phyloP scores from a whole-genome alignment of 2,329 filamentous ascomycete genomes.

The Colletotrichum australisinense region DNA sequence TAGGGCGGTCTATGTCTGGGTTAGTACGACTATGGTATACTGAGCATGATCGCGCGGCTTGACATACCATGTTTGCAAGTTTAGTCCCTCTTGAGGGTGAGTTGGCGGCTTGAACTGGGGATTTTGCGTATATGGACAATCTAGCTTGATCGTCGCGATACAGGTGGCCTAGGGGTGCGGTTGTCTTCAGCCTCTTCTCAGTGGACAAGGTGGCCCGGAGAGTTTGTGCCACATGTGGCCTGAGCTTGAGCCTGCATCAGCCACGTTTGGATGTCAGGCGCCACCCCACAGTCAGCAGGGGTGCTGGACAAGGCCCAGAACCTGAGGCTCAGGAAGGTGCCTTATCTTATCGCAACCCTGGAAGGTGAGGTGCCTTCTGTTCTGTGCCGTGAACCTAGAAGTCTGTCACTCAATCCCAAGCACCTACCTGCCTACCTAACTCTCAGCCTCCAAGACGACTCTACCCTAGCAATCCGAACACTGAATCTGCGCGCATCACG shows the following conservation, averaged over 20 bases:
- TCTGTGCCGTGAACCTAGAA: slow-evolving; percentile 15
- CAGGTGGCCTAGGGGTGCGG: slow-evolving; percentile 10
- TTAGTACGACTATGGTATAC: slow-evolving; percentile 7
- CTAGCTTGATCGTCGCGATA: slow-evolving; percentile 19
- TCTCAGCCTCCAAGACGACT: neutral
- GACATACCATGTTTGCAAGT: slow-evolving; percentile 41
- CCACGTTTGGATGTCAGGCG: neutral
- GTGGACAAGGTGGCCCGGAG: slow-evolving; percentile 35
- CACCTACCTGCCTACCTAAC: neutral
- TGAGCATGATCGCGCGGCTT: too few relatives aligned
- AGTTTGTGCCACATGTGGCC: slow-evolving; percentile 18
- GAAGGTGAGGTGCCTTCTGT: neutral
- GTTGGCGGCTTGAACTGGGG: slow-evolving; percentile 14
- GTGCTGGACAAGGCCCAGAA: neutral
- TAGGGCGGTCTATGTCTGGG: slow-evolving; percentile 78
- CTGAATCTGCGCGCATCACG: neutral
- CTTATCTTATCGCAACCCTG: too few relatives aligned
- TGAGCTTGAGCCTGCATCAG: slow-evolving; percentile 2
- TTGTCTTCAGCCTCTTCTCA: slow-evolving; percentile 21
- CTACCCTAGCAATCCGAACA: neutral
- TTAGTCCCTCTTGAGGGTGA: slow-evolving; percentile 14
- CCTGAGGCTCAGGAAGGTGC: neutral
- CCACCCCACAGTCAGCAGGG: slow-evolving; percentile 11
- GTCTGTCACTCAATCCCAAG: slow-evolving; percentile 10
- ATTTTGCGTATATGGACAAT: slow-evolving; percentile 15